Evolutionary conservation across 2,329 filamentous ascomycete genomes (phyloP), one percentile per base, ranked within the genome.

Genomic region (Penicillium sp.): DNA sequence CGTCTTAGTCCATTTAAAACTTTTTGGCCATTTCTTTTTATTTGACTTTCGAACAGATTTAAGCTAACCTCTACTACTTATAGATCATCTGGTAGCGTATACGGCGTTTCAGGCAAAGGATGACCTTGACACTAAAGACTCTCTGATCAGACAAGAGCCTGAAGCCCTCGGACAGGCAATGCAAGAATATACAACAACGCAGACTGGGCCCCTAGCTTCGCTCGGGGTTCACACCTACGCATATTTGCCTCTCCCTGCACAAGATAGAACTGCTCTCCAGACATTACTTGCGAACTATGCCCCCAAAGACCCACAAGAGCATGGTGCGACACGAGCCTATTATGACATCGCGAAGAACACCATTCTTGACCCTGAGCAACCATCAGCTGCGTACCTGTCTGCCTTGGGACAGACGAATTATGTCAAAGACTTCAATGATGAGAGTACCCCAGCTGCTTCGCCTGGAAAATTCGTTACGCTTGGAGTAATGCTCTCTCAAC

Each of bases 381-480:
- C 33, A n/a, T 38, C 33, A n/a, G 33, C 33, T 16, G 33, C 33
- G 6, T 38, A 38, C 6, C 33, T 38, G 33, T 38, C 33, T 38
- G 33, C 33, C 2, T 38, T 38, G 14, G 33, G 33, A 14, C 33
- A 38, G 33, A n/a, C 16, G 33, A 38, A 38, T n/a, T 38, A 38
- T 38, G 14, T 6, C 33, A 38, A 16, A n/a, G 16, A 38, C 33
- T 14, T 38, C 33, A 56, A 46, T 16, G 58, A 57, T 3, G 62
- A 60, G 28, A 42, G 58, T 3, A 48, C 63, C 21, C 56, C 59
- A 43, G 48, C 56, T 18, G 59, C 43, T 5, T 59, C 59, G 28
- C 61, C 57, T 3, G 60, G 58, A 12, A 70, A 67, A 38, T 68
- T 59, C 55, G 58, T 69, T 12, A 64, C 63, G 18, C 59, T 71